phyloP scores from a whole-genome alignment of 495 filamentous ascomycete genomes.

The Aspergillus saccharolyticus region DNA sequence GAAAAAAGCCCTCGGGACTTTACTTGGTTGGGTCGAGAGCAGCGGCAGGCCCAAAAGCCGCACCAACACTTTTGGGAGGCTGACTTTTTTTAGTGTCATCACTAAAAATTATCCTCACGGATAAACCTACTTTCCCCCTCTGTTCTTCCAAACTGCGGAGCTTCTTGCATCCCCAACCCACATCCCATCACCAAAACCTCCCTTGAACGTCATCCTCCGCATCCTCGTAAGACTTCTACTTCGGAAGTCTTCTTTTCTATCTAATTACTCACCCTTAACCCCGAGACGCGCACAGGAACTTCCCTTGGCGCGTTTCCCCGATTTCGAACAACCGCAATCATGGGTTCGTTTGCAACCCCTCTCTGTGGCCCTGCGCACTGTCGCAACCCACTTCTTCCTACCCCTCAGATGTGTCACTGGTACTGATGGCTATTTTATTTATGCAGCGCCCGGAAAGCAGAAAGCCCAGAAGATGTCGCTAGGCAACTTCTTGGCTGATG shows the following conservation, averaged over 20 bases:
- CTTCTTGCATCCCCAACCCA: slow-evolving; percentile 23
- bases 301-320: slow-evolving; percentile 42
- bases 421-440: slow-evolving; percentile 20
- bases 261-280: slow-evolving; percentile 20
- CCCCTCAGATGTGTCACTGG: slow-evolving; percentile 2
- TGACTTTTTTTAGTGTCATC: slow-evolving; percentile 47
- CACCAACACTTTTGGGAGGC: slow-evolving; percentile 30
- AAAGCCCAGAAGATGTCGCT: slow-evolving; percentile 93
- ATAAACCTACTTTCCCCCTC: slow-evolving; percentile 44
- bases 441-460: slow-evolving; percentile 72
- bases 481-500: slow-evolving; percentile 81
- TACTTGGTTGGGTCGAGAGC: slow-evolving; percentile 20
- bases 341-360: slow-evolving; percentile 60
- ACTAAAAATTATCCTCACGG: slow-evolving; percentile 47
- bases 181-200: slow-evolving; percentile 14
- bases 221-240: slow-evolving; percentile 9
- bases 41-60: slow-evolving; percentile 15
- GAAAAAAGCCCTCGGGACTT: slow-evolving; percentile 18
- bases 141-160: slow-evolving; percentile 38
- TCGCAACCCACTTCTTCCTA: slow-evolving; percentile 2
- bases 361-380: slow-evolving; percentile 9
- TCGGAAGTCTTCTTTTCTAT: slow-evolving; percentile 22
- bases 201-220: slow-evolving; percentile 12
- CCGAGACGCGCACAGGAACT: slow-evolving; percentile 42
- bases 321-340: slow-evolving; percentile 63